Evolutionary conservation across 345 rosid species (phyloP).

Genomic region (Lagerstroemia speciosa): DNA sequence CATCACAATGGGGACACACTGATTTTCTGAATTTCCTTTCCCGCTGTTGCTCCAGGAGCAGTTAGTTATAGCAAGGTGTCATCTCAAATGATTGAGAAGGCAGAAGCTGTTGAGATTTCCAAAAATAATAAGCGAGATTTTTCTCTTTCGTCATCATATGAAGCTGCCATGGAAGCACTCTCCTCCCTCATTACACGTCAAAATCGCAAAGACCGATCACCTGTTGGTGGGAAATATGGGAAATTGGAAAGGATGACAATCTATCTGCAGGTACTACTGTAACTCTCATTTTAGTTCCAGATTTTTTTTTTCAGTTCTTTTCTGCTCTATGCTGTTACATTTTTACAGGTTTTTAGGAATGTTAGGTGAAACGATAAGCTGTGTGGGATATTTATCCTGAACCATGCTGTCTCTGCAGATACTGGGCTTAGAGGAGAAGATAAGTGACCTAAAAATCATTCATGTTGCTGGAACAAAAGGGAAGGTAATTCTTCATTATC

Average conservation of each 20-base stretch:
- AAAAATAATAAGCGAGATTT: constrained; percentile 27
- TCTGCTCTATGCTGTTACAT: not conserved
- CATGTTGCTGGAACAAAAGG: constrained; percentile 97
- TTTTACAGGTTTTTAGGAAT: not conserved
- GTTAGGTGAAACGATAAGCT: not conserved
- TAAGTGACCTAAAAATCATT: constrained; percentile 52
- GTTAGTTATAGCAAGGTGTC: constrained; percentile 28
- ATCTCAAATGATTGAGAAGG: constrained; percentile 28
- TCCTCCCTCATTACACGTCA: constrained; percentile 66
- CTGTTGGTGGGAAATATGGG: constrained; percentile 30
- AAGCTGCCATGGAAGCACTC: constrained; percentile 76
- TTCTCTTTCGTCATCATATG: constrained; percentile 48
- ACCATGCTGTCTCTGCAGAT: constrained; percentile 31
- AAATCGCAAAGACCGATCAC: constrained; percentile 43
- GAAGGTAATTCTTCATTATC: constrained; percentile 37
- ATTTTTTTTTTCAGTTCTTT: not conserved
- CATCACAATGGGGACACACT: not conserved
- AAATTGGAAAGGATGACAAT: constrained; percentile 60
- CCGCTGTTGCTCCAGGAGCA: constrained; percentile 38
- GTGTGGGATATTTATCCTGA: not conserved
- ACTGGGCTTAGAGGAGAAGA: constrained; percentile 55
- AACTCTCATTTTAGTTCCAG: not conserved
- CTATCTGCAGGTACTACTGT: constrained; percentile 55
- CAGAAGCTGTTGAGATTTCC: constrained; percentile 15
- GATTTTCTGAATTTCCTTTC: constrained; percentile 15